Base-by-base conservation (phyloP, 371 early-diverging fungal species). In the Mucor plumbeus region DNA sequence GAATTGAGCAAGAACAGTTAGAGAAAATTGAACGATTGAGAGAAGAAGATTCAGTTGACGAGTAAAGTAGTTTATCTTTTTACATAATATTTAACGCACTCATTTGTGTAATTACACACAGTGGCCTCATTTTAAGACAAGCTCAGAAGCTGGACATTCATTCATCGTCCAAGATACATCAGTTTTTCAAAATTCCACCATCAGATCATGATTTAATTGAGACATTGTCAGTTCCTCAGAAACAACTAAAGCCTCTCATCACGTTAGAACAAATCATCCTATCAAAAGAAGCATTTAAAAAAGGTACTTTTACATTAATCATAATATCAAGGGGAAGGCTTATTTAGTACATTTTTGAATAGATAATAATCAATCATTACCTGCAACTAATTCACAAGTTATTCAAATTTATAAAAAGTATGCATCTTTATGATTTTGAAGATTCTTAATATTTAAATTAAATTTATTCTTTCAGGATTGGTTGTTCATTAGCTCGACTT, bases 381-480 rank as follows among this genome's bases (percentile, higher is more conserved):
- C 83, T 56, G 80, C 84, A 1, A 60, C 94, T 61, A 89, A 94
- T 75, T 91, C 94, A 34, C 96, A 96, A 77, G 88, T 98, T 13
- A 84, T 92, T 34, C 92, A 96, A 75, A 96, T 95, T 31, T 98
- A 98, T 76, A 87, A 92, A 63, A 95, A 96, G 91, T 90, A 85
- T 54, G 36, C 69, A 7, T 44, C 2, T 61, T 26, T 13, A 13
- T 5, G 26, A 53, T 53, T 13, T 21, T 26, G 31, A 31, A 0
- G 4, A 31, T 13, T 13, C 5, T 38, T 38, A 4, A 38, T 38
- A 26, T 26, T 26, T 47, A 13, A 14, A 50, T 53, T 53, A 53
- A 53, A 31, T 53, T 31, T 13, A 13, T 31, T 14, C 11, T 3
- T 13, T 31, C 6, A 90, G 89, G 70, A 94, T 99, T 62, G 99